Evolutionary conservation across 768 basidiomycete genomes (phyloP), one percentile per base, ranked within the genome.

Genomic region (Boletus speciosus): DNA sequence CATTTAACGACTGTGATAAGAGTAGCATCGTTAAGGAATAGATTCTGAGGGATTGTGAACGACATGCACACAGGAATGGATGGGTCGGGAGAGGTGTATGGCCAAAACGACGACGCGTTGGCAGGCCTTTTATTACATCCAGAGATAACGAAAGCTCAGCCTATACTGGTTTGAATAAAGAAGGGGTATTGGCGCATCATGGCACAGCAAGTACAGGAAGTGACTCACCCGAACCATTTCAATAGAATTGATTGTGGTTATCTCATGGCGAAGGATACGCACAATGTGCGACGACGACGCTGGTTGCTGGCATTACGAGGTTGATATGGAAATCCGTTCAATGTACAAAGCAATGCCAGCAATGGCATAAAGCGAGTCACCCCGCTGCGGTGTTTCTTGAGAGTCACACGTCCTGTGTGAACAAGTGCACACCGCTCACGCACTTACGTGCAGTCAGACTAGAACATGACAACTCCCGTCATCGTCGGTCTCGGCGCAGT

Each of bases 401-500:
- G 21, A 31, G 45, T 63, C 59, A 64, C 19, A 19, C 19, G 19
- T 19, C 19, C 19, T 19, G 19, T 19, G 19, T 19, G 19, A 19
- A 19, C 19, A 19, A 19, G 19, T 15, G 7, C 2, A 47, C 31
- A 34, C 16, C 14, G 15, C 16, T 3, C 7, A 27, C 47, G 27
- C 37, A 21, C 29, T 6, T 27, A 29, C 29, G 8, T 15, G 12
- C n/a, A 14, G 11, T 19, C 29, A 16, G 16, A 38, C 29, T 8
- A 47, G 19, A 35, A 29, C 34, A 93, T 94, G 93, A 79, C 91
- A 15, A 91, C 90, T 36, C 83, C 90, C 51, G 69, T 92, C 43
- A 74, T 93, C 39, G 64, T 93, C 45, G 93, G 90, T 43, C 76
- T 92, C 52, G 85, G 84, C 41, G 88, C 90, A 40, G 78, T 92